Percentiles rank a stretch among this genome's conserved stretches.
phyloP scores from a whole-genome alignment of 1,284 basidiomycete genomes.

The Melampsora americana region DNA sequence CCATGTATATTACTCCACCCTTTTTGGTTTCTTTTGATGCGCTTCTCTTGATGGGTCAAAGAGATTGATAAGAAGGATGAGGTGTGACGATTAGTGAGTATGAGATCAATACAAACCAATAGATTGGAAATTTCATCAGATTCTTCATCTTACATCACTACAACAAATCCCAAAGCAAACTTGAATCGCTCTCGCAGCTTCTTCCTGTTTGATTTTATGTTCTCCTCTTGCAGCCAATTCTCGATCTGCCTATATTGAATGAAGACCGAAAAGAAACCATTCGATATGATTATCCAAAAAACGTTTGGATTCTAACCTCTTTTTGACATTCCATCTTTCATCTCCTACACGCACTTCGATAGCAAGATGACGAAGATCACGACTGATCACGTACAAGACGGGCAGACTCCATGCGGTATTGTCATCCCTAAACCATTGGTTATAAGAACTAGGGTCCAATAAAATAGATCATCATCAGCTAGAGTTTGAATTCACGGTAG shows the following conservation, averaged over 20 bases:
- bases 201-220: conserved; percentile 16
- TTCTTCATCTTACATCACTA: conserved; percentile 29
- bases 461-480: neutral
- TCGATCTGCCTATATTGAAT: conserved; percentile 27
- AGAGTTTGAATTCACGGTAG: neutral
- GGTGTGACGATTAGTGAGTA: neutral
- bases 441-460: conserved; percentile 24
- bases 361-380: conserved; percentile 31
- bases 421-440: conserved; percentile 37
- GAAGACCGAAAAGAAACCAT: no score
- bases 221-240: conserved; percentile 8
- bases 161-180: conserved; percentile 37
- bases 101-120: neutral
- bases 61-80: neutral
- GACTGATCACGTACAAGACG: conserved; percentile 33
- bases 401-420: conserved; percentile 40
- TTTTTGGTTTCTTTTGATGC: conserved; percentile 39
- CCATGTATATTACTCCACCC: conserved; percentile 40
- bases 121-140: neutral
- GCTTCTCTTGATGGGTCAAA: conserved; percentile 14
- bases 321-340: neutral
- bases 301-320: no score
- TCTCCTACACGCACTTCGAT: conserved; percentile 18
- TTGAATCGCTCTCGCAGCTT: conserved; percentile 32
- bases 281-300: no score